Percentiles rank a stretch among this genome's conserved stretches.
phyloP scores from a whole-genome alignment of 2,329 filamentous ascomycete species.

The Chrysoporthe puriensis region DNA sequence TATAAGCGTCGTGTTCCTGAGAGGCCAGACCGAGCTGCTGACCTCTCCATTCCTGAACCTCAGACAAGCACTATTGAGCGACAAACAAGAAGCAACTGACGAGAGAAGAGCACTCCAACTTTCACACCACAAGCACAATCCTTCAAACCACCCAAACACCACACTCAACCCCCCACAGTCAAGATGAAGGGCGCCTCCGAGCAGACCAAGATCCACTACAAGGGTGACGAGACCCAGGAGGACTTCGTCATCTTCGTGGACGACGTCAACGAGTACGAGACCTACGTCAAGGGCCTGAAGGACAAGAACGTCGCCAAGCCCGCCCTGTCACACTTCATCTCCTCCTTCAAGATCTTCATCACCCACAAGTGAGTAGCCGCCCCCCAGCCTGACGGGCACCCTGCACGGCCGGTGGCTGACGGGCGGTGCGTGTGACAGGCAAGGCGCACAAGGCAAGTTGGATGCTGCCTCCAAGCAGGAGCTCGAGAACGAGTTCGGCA shows the following conservation, averaged over 20 bases:
- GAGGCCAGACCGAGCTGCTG: not conserved
- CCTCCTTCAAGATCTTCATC: conserved; percentile 84
- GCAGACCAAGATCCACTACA: conserved; percentile 82
- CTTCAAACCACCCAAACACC: conserved; percentile 21
- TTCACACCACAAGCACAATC: conserved; percentile 26
- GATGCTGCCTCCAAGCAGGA: conserved; percentile 75
- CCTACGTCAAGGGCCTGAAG: conserved; percentile 78
- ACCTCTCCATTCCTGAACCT: not conserved
- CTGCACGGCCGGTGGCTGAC: conserved; percentile 9
- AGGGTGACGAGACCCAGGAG: conserved; percentile 60
- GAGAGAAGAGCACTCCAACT: conserved; percentile 11
- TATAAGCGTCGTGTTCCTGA: conserved; percentile 20
- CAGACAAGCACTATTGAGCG: conserved; percentile 4
- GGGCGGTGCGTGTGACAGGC: conserved; percentile 54
- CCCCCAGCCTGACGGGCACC: not conserved
- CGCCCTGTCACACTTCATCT: conserved; percentile 77
- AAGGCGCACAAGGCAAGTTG: conserved; percentile 80
- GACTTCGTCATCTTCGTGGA: conserved; percentile 66
- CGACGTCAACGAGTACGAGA: conserved; percentile 60
- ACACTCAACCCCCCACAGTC: conserved; percentile 17
- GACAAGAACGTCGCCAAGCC: conserved; percentile 71
- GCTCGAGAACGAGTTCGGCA: conserved; percentile 88
- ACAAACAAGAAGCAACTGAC: conserved; percentile 19
- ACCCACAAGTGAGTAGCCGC: conserved; percentile 77
- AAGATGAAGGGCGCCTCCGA: conserved; percentile 59